Evolutionary conservation across 306 rosid species (phyloP).

Genomic region (Potentilla sterilis): DNA sequence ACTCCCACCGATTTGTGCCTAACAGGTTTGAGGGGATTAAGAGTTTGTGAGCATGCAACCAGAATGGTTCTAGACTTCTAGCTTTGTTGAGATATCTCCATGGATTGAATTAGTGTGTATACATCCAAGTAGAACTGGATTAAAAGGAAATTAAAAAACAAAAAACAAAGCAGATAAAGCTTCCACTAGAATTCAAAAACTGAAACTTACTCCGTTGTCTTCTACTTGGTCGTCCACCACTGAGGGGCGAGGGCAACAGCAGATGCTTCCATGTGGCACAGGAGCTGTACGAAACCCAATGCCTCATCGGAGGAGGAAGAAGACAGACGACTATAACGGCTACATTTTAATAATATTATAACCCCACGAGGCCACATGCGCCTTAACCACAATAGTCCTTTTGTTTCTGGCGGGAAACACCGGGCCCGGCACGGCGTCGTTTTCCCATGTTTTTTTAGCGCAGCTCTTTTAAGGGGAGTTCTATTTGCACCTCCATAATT

Average conservation of each 20-base stretch:
- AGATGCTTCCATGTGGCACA: slow-evolving; percentile 38
- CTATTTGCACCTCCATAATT: too few species aligned
- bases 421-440: slow-evolving; percentile 33
- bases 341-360: slow-evolving; percentile 14
- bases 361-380: slow-evolving; percentile 16
- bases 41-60: too few species aligned
- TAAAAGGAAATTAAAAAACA: too few species aligned
- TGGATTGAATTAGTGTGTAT: too few species aligned
- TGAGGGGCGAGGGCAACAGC: background rate
- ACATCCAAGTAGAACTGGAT: too few species aligned
- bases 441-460: background rate
- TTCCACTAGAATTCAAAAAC: background rate
- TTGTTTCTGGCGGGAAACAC: slow-evolving; percentile 43
- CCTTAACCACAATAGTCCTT: slow-evolving; percentile 9
- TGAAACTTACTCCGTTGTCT: slow-evolving; percentile 13
- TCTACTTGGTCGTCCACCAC: background rate
- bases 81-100: too few species aligned
- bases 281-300: slow-evolving; percentile 12
- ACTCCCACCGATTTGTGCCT: too few species aligned
- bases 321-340: slow-evolving; percentile 45
- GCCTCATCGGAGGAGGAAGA: background rate
- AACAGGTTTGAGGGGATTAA: too few species aligned
- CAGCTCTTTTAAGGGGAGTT: too few species aligned
- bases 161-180: background rate
- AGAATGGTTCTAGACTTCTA: too few species aligned